A percentile compares a stretch with the other conserved stretches of the same genome.
Conservation (phyloP, 2,329 filamentous ascomycete genomes). For the Purpureocillium lavendulum region DNA sequence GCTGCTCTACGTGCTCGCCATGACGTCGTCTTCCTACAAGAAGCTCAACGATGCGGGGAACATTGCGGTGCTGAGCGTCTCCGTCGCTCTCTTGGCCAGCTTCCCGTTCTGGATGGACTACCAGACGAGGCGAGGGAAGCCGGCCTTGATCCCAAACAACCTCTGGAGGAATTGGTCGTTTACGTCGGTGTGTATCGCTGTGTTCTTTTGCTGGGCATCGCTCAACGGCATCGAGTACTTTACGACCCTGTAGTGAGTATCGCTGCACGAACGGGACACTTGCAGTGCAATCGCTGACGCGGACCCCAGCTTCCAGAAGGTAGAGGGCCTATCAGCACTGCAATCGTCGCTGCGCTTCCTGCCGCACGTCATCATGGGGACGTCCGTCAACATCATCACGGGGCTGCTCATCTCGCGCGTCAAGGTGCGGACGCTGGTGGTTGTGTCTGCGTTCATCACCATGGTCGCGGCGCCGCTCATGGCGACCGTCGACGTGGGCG, state of each 20-base stretch:
- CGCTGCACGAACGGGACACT: too few relatives aligned
- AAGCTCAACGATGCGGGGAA: conserved; percentile 31
- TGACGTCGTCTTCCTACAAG: conserved; percentile 26
- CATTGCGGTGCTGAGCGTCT: conserved; percentile 34
- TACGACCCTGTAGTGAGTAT: conserved; percentile 34
- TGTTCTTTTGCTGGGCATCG: conserved; percentile 37
- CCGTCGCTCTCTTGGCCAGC: conserved; percentile 31
- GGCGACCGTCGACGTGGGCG: conserved; percentile 38
- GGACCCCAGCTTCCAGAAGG: conserved; percentile 34
- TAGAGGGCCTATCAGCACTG: conserved; percentile 35
- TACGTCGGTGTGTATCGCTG: conserved; percentile 42
- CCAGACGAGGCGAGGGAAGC: conserved; percentile 35
- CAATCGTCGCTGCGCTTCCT: conserved; percentile 39
- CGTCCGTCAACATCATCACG: conserved; percentile 30
- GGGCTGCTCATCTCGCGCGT: conserved; percentile 31
- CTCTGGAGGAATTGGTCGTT: conserved; percentile 50
- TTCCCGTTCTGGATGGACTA: conserved; percentile 48
- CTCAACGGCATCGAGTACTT: conserved; percentile 40
- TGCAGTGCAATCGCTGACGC: background rate
- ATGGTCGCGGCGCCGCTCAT: conserved; percentile 42
- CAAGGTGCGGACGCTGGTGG: conserved; percentile 26
- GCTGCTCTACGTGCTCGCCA: conserved; percentile 42
- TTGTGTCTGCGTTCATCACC: conserved; percentile 32
- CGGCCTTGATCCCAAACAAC: conserved; percentile 52
- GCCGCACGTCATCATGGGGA: conserved; percentile 35